Evolutionary conservation across 805 yeast species (phyloP), one percentile per base, ranked within the genome.

Genomic region (Saccharomycopsis guyanensis): DNA sequence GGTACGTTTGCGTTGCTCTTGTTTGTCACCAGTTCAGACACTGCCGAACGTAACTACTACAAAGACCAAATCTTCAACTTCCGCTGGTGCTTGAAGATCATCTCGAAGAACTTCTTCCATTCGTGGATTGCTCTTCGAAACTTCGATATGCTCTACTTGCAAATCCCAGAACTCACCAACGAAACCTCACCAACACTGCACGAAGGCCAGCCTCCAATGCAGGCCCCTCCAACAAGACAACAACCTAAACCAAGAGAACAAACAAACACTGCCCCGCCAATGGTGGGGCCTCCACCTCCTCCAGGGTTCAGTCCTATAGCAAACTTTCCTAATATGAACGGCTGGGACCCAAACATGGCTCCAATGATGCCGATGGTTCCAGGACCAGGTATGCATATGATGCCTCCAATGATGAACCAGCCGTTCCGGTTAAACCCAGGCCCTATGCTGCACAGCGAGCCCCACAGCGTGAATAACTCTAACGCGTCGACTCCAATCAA

Each of bases 1-100:
- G 96, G 96, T 2, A 77, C 91, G 0, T 89, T 89, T 70, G 95
- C 96, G 0, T 81, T 94, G 0, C 67, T 89, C 10, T 64, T 89
- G 45, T 85, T 74, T 56, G 80, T 82, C 13, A 83, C 96, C 0
- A 68, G 93, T 1, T 61, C 70, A 6, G 57, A 73, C 0, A 62
- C 72, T 15, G 86, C 80, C 45, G 96, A 87, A 57, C 73, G 82
- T 0, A 68, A 67, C 35, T 68, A 73, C 40, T 86, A 76, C 62
- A 73, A 77, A 55, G 84, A 79, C 52, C 81, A 81, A 52, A 72
- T 89, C 24, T 76, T 76, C 56, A 83, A 82, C 54, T 89, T 85
- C 61, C 69, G 94, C 49, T 79, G 87, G 82, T 74, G 80, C 8
- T 62, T 91, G 37, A 78, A 82, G 58, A 79, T 82, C 23, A 77